phyloP scores from a whole-genome alignment of 345 rosid genomes.

The Eucalyptus marginata region DNA sequence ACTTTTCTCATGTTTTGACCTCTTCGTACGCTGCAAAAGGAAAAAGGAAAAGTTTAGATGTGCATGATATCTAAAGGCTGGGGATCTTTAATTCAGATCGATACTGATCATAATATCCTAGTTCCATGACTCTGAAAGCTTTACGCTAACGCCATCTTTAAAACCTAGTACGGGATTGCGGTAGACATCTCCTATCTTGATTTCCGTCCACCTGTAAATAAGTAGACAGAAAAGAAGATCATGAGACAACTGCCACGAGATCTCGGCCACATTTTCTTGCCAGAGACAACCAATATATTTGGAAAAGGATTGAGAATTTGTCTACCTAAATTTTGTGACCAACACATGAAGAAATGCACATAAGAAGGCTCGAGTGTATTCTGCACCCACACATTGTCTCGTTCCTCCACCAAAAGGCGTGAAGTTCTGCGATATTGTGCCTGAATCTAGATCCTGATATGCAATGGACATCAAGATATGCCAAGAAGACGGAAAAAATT shows the following conservation, averaged over 20 bases:
- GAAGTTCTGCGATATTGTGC: background rate
- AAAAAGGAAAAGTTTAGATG: no score
- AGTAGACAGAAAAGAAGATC: background rate
- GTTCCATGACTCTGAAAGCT: background rate
- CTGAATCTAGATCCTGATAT: background rate
- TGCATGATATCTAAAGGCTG: background rate
- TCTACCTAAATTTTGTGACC: constrained; percentile 9
- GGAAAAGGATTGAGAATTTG: background rate
- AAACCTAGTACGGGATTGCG: background rate
- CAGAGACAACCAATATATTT: background rate
- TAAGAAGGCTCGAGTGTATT: background rate
- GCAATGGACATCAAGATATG: background rate
- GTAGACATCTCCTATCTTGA: background rate
- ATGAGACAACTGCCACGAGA: background rate
- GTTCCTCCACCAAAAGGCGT: constrained; percentile 15
- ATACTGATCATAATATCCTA: background rate
- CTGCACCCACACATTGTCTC: constrained; percentile 7
- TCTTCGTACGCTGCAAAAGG: no score
- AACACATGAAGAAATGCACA: constrained; percentile 3
- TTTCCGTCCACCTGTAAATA: constrained; percentile 1
- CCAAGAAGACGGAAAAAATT: background rate
- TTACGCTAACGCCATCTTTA: background rate
- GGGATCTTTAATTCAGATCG: background rate
- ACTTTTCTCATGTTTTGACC: no score
- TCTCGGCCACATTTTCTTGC: background rate